Evolutionary conservation across 257 asterid genomes (phyloP), one percentile per base, ranked within the genome.

Genomic region (Coffea canephora): DNA sequence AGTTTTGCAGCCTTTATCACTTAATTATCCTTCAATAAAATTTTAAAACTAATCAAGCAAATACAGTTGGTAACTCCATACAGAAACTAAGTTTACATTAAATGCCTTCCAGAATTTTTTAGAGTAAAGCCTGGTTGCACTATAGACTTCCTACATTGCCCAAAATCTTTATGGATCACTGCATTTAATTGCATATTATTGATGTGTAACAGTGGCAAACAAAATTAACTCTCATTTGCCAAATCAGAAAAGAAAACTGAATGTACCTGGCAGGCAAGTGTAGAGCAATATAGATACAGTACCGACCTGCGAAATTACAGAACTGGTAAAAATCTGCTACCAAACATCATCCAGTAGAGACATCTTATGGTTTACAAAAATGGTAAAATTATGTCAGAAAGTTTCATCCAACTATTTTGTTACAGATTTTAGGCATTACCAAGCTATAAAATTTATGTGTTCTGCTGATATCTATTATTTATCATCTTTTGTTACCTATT

Each of bases 201-300:
- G 71, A 0, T 43, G 5, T 27, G 16, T 7, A 34, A 12, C 31
- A 46, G 41, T 5, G 10, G 52, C 14, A 19, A 69, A 41, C 43
- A 43, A 11, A 39, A 69, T 69, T 27, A 39, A 31, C 50, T 25
- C 73, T 18, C 23, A 70, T 21, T 21, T 43, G 19, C 34, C 34
- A 45, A 43, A 70, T 41, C 12, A 70, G 36, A 43, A 6, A 45
- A 70, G 55, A 25, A 9, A 41, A 43, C 8, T 6, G 43, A 50
- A 70, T 70, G 66, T 87, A 90, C 94, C 95, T 91, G 95, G 87
- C 84, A 78, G 81, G 90, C 70, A 83, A 88, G 79, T 81, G 94
- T 87, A 79, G 84, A 71, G 85, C 81, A 59, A 69, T 74, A 89
- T 85, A 91, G 73, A 85, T 87, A 91, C 66, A 85, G 87, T 54